Conservation (phyloP, 441 rosid genomes). For the Sinapis alba region DNA sequence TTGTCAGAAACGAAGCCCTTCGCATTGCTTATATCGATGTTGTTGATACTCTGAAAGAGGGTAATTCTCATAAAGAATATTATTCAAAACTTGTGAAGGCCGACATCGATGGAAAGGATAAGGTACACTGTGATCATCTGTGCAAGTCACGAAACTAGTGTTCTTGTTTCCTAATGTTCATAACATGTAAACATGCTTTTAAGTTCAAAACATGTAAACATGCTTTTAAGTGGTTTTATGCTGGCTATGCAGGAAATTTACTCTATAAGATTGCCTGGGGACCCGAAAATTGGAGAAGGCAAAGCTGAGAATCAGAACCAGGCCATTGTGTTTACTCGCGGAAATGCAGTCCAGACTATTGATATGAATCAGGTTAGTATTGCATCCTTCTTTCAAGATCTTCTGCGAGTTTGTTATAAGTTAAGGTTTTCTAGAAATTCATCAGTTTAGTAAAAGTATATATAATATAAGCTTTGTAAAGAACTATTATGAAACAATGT, state of each 20-base stretch:
- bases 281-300: slow-evolving; percentile 97
- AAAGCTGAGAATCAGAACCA: slow-evolving; percentile 99
- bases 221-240: neutral
- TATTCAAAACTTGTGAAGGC: slow-evolving; percentile 99
- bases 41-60: slow-evolving; percentile 82
- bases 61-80: slow-evolving; percentile 72
- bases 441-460: neutral
- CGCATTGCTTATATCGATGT: slow-evolving; percentile 96
- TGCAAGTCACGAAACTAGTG: slow-evolving; percentile 2
- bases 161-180: slow-evolving; percentile 15
- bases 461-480: slow-evolving; percentile 8
- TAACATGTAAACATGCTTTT: slow-evolving; percentile 19
- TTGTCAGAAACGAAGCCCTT: slow-evolving; percentile 93
- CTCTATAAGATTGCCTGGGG: slow-evolving; percentile 91
- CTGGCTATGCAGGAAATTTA: slow-evolving; percentile 74
- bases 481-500: neutral
- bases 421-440: slow-evolving; percentile 12
- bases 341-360: slow-evolving; percentile 94
- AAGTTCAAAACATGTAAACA: slow-evolving; percentile 17
- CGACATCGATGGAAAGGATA: slow-evolving; percentile 92
- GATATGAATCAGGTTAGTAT: slow-evolving; percentile 94
- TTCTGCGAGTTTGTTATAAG: slow-evolving; percentile 17
- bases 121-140: slow-evolving; percentile 53
- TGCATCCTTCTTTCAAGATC: slow-evolving; percentile 10
- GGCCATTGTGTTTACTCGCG: slow-evolving; percentile 95